Evolutionary conservation across 139 green algal species (phyloP), one percentile per base, ranked within the genome.

Genomic region (Closterium sp.): DNA sequence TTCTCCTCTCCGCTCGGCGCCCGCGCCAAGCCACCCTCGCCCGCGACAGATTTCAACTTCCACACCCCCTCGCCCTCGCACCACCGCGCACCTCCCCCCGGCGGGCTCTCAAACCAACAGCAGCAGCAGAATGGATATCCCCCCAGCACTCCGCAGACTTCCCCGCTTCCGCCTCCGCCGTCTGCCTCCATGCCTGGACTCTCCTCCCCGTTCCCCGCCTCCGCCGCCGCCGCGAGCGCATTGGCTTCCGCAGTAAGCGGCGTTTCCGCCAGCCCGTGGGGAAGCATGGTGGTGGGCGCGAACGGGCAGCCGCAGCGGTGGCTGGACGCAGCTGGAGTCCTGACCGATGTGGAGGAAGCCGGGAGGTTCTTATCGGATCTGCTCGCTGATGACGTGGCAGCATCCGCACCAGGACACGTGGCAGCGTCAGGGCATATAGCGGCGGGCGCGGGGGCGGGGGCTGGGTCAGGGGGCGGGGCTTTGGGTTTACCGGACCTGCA

Each of bases 321-420:
- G 84, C 17, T 73, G 17, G 90, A 93, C 22, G 29, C 24, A 9
- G 85, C 29, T 11, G 90, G 90, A 3, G 90, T 93, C 0, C 86
- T 93, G 84, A 24, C 19, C 9, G 84, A 93, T 4, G 90, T 93
- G 85, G 84, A 93, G 86, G 90, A 30, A 28, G 90, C 90, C 3
- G 90, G 90, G 17, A 28, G 84, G 22, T 30, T 85, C 27, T 28
- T 93, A 30, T 85, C 28, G 85, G 90, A 93, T 73, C 50, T 73
- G 50, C 50, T 73, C 13, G 50, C 50, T 2, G 50, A 73, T 73
- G 50, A 73, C 50, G 50, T 22, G 50, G 50, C 50, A 73, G 50
- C 17, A 22, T 73, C 50, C 17, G 50, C 13, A 73, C 1, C 50
- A 73, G 50, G 50, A 73, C 50, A 73, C 50, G 50, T 73, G 50